Base-by-base conservation (phyloP, 306 rosid genomes). In the Prunus fruticosa region DNA sequence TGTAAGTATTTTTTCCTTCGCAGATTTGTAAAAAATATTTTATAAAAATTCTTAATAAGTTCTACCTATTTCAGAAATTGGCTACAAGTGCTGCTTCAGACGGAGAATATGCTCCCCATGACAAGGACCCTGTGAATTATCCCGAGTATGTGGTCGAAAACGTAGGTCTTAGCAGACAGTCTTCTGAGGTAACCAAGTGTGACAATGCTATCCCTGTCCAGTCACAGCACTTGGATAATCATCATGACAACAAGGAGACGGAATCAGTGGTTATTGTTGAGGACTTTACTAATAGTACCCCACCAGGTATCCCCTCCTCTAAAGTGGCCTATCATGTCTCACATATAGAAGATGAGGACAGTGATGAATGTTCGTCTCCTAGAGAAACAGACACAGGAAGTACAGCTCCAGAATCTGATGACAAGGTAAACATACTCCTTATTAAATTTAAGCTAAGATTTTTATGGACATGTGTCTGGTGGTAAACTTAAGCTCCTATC, bases 1-100 rank as follows among this genome's bases (percentile, higher is more conserved):
- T 47, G 98, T 95, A 87, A 88, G 97, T 84, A 71, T 77, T 79
- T 79, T 50, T 38, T 69, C 71, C 27, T 34, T 51, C 74, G 34
- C 67, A 27, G 14, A 23, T 23, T 23, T 23, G 12, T 25, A 3
- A 10, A 27, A 67, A 58, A 60, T 25, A 74, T 50, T 67, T 47
- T 50, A 30, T 28, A n/a, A 75, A 43, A 11, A 85, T 80, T 66
- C 62, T 15, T 52, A 77, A 56, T 76, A 76, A 87, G 63, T 38
- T 28, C 16, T 62, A 56, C 77, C 32, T 82, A 76, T 81, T 79
- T 79, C 91, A 92, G 98, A 82, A 82, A 81, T 56, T 69, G 75
- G 68, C 76, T 78, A 72, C 72, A 60, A 76, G 75, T 75, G 41
- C 74, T 67, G 73, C 83, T 82, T 81, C 87, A 73, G 53, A 68